phyloP scores from a whole-genome alignment of 1,139 yeast species.

The Saccharomycopsis phalli region DNA sequence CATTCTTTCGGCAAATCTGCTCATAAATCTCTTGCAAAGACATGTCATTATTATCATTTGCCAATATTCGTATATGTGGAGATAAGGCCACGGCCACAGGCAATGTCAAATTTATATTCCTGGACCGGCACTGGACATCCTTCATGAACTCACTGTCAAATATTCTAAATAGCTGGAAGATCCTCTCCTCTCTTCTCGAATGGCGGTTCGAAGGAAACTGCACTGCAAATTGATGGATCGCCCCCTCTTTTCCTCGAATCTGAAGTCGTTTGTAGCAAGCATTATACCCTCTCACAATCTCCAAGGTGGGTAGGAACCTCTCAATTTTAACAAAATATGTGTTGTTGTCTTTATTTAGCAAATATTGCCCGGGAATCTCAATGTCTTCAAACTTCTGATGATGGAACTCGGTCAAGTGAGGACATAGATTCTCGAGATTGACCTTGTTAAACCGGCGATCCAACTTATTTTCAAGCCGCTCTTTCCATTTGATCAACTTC shows the following conservation, averaged over 20 bases:
- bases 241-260: constrained; percentile 91
- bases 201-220: constrained; percentile 98
- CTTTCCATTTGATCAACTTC: constrained; percentile 87
- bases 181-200: constrained; percentile 91
- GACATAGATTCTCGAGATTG: constrained; percentile 84
- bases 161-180: constrained; percentile 83
- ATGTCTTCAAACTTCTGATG: constrained; percentile 97
- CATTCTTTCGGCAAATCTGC: constrained; percentile 66
- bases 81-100: constrained; percentile 93
- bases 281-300: constrained; percentile 82
- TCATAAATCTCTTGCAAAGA: constrained; percentile 88
- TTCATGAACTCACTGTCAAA: constrained; percentile 74
- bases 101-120: constrained; percentile 76
- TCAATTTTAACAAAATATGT: constrained; percentile 88
- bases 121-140: constrained; percentile 81
- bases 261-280: constrained; percentile 88
- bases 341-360: constrained; percentile 76
- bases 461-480: constrained; percentile 80
- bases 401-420: constrained; percentile 94
- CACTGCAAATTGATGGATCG: constrained; percentile 85
- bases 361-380: constrained; percentile 94
- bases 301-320: constrained; percentile 82
- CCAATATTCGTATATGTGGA: constrained; percentile 87
- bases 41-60: constrained; percentile 70
- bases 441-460: constrained; percentile 76